Evolutionary conservation across 2,329 filamentous ascomycete species (phyloP), one percentile per base, ranked within the genome.

Genomic region (Fusarium nematophilum): DNA sequence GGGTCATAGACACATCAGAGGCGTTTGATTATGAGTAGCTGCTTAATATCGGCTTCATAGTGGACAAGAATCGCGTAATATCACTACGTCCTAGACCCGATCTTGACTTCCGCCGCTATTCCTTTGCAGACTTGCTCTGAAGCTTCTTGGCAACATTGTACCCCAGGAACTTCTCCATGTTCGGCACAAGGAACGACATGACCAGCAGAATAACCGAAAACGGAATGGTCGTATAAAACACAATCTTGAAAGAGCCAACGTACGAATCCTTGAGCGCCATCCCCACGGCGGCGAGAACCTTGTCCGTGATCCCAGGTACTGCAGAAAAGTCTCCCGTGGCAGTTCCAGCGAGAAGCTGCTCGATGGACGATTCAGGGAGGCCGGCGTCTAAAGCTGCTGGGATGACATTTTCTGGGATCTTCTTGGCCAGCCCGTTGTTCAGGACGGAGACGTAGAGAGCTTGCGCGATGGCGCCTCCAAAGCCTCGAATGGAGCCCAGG

Each of bases 101-200:
- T n/a, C n/a, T n/a, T n/a, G n/a, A n/a, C n/a, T n/a, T n/a, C n/a
- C n/a, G n/a, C n/a, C n/a, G n/a, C n/a, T n/a, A n/a, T n/a, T n/a
- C 11, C 9, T 31, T 31, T 5, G 29, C 9, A 31, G 29, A 11
- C 14, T 13, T 31, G 14, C n/a, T 31, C 33, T 78, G 76, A 42
- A 81, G 68, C 56, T 73, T 78, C 70, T 78, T 77, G 7, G 78
- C 78, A 10, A 81, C 79, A 48, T 79, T 77, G 53, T 76, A 70
- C 4, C 74, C 79, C 37, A 81, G 65, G 61, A 73, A 79, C 30
- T 75, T 70, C 61, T 80, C 77, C 34, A n/a, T n/a, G n/a, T n/a
- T n/a, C n/a, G n/a, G n/a, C n/a, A n/a, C 70, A 9, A 79, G 58
- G n/a, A 75, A 56, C 6, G 77, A 70, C 14, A 72, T 72, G 30